These are phyloP conservation scores for Linnemannia exigua DNA, from an alignment of 192 early-diverging fungal species.

Conservation along the genomic window DNA sequence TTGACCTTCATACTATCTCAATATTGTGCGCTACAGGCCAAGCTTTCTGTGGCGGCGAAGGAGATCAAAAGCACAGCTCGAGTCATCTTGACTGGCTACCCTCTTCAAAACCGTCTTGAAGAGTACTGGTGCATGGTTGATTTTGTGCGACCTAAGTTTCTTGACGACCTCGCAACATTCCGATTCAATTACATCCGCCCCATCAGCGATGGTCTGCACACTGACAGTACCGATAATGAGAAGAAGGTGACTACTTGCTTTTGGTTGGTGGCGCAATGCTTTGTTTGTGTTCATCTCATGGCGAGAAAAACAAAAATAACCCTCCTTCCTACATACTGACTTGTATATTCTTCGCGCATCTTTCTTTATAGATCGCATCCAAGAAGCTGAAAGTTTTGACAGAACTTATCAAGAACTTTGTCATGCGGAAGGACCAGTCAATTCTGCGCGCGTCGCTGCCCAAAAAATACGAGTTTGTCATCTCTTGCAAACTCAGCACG, in stretches of 20 bases:
- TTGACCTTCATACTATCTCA: slow-evolving; percentile 34
- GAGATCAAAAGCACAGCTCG: slow-evolving; percentile 69
- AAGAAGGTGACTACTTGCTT: slow-evolving; percentile 33
- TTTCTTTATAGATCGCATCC: slow-evolving; percentile 19
- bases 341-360: neutral
- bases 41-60: slow-evolving; percentile 34
- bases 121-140: slow-evolving; percentile 89
- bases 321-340: neutral
- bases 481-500: slow-evolving; percentile 71
- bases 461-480: slow-evolving; percentile 78
- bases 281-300: neutral
- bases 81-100: slow-evolving; percentile 86
- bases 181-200: slow-evolving; percentile 69
- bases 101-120: slow-evolving; percentile 86
- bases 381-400: slow-evolving; percentile 72
- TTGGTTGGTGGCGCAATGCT: neutral
- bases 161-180: slow-evolving; percentile 70
- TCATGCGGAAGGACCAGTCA: slow-evolving; percentile 66
- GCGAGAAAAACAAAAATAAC: no score
- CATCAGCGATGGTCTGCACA: slow-evolving; percentile 72
- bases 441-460: slow-evolving; percentile 72
- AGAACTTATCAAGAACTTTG: slow-evolving; percentile 74
- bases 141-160: slow-evolving; percentile 74
- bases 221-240: slow-evolving; percentile 58
- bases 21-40: slow-evolving; percentile 25